Conservation (phyloP, 345 rosid species). For the Carallia pectinifolia region DNA sequence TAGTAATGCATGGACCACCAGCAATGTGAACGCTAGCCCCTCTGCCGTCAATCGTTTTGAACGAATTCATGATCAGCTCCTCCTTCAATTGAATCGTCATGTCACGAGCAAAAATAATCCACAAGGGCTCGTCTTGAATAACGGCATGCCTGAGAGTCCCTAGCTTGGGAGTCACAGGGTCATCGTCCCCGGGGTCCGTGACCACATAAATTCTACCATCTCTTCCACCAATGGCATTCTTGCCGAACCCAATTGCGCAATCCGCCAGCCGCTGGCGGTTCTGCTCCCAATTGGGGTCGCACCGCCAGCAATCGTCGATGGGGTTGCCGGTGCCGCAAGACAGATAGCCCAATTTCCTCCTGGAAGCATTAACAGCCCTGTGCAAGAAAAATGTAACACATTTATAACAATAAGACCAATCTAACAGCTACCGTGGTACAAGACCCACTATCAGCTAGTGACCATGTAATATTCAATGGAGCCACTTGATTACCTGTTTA, state of each 20-base stretch:
- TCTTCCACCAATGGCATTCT: conserved; percentile 30
- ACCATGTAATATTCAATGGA: neutral
- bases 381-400: neutral
- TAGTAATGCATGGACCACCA: conserved; percentile 28
- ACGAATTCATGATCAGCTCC: conserved; percentile 32
- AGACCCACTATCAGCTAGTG: too few species aligned
- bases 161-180: conserved; percentile 26
- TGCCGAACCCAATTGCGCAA: conserved; percentile 32
- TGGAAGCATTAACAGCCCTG: conserved; percentile 32
- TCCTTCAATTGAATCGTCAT: conserved; percentile 30
- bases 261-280: conserved; percentile 29
- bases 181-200: conserved; percentile 22
- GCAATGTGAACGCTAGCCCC: conserved; percentile 34
- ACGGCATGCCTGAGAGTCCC: conserved; percentile 31
- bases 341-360: conserved; percentile 26
- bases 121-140: conserved; percentile 33
- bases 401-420: neutral
- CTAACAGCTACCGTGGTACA: too few species aligned
- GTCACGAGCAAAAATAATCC: conserved; percentile 30
- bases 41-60: conserved; percentile 31
- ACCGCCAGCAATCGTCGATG: conserved; percentile 35
- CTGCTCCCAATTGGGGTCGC: conserved; percentile 34
- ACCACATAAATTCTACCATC: conserved; percentile 30
- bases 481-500: conserved; percentile 13
- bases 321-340: conserved; percentile 32